Percentiles rank a stretch among this genome's conserved stretches.
These are phyloP conservation scores for Castanea mollissima DNA, from an alignment of 306 rosid genomes.

Conservation along the genomic window DNA sequence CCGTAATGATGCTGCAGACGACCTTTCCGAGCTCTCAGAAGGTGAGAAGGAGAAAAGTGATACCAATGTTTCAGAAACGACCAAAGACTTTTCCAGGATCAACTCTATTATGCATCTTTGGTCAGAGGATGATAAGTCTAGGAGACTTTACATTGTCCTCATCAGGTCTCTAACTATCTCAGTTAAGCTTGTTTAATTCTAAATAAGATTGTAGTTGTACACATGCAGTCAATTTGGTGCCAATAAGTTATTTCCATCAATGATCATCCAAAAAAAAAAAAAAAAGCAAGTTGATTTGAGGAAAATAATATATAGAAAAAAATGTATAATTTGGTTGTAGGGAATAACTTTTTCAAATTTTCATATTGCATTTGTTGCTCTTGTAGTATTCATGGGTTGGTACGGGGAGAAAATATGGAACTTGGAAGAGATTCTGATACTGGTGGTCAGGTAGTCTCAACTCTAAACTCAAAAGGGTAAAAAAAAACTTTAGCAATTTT, in stretches of 20 bases:
- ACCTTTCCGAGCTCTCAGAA: slow-evolving; percentile 72
- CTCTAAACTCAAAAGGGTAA: too few relatives aligned
- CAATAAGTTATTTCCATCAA: neutral
- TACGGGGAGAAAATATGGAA: slow-evolving; percentile 87
- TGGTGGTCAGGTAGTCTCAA: slow-evolving; percentile 65
- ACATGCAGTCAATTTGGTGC: neutral
- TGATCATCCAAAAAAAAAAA: neutral
- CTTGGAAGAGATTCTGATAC: slow-evolving; percentile 89
- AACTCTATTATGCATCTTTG: slow-evolving; percentile 51
- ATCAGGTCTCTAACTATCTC: slow-evolving; percentile 40
- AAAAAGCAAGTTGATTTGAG: neutral
- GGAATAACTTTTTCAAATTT: neutral
- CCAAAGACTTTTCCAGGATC: slow-evolving; percentile 43
- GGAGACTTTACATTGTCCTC: slow-evolving; percentile 64
- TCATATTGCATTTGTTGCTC: neutral
- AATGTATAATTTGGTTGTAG: neutral
- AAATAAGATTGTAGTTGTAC: too few relatives aligned
- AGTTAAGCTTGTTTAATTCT: neutral
- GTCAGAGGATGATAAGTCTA: slow-evolving; percentile 50
- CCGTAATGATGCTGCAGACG: slow-evolving; percentile 63
- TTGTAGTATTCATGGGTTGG: slow-evolving; percentile 69
- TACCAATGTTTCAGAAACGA: slow-evolving; percentile 26
- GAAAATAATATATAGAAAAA: neutral
- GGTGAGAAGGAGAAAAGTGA: slow-evolving; percentile 73
- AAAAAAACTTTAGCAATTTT: too few relatives aligned